Percentiles rank a stretch among this genome's conserved stretches.
These are phyloP conservation scores for Myriangium duriaei DNA, from an alignment of 2,329 filamentous ascomycete genomes.

Conservation along the genomic window DNA sequence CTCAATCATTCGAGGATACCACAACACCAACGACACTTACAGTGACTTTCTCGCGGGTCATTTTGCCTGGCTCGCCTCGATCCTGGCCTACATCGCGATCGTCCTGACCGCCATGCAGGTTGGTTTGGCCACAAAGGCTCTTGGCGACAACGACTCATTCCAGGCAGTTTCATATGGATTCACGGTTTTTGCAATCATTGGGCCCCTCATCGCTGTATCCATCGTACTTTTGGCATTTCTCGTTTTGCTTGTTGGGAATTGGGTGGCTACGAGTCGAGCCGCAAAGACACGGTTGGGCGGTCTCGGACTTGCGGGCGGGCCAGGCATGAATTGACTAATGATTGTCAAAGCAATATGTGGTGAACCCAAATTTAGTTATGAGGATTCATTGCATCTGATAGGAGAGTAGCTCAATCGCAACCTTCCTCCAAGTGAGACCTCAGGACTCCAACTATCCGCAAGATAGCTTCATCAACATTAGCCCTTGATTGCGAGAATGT, in stretches of 20 bases:
- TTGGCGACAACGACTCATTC: constrained; percentile 27
- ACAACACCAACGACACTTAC: constrained; percentile 2
- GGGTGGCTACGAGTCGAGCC: too few species aligned
- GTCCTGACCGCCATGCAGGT: constrained; percentile 13
- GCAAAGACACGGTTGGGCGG: neutral
- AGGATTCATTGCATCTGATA: neutral
- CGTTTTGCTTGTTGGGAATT: neutral
- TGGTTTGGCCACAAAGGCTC: constrained; percentile 18
- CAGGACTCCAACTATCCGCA: constrained; percentile 13
- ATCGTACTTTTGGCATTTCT: constrained; percentile 12
- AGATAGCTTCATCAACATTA: constrained; percentile 27
- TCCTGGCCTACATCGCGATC: constrained; percentile 6
- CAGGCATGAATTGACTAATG: neutral
- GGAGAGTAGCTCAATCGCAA: too few species aligned
- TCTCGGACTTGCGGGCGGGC: neutral
- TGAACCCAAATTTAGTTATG: neutral
- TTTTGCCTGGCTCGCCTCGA: constrained; percentile 7
- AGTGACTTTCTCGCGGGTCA: constrained; percentile 11
- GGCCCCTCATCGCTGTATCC: constrained; percentile 1
- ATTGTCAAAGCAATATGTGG: neutral
- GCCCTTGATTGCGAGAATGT: constrained; percentile 36
- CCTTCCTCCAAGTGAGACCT: too few species aligned
- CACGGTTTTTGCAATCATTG: constrained; percentile 34
- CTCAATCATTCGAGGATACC: constrained; percentile 10
- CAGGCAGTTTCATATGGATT: constrained; percentile 36